These are phyloP conservation scores for Pseudoneurospora amorphoporcata DNA, from an alignment of 495 filamentous ascomycete species.

Conservation along the genomic window DNA sequence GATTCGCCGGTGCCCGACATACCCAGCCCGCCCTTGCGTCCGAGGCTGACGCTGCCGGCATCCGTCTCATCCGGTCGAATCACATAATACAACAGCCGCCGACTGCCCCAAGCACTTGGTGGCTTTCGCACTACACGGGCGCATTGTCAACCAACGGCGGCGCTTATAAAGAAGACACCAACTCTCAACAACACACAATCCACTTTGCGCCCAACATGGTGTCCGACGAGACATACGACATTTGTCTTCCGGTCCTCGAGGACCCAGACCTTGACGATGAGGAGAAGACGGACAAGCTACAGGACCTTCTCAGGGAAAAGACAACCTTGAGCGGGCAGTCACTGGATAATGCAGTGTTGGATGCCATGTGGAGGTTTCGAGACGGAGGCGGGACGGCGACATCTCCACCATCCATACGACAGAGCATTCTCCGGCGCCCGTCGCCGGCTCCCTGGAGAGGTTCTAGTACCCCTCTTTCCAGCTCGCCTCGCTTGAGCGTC, in stretches of 20 bases:
- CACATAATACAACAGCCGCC: background rate
- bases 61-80: background rate
- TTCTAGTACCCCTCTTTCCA: constrained; percentile 62
- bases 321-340: constrained; percentile 64
- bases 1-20: background rate
- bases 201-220: constrained; percentile 52
- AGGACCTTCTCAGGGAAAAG: constrained; percentile 72
- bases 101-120: background rate
- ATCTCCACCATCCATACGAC: constrained; percentile 70
- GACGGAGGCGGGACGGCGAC: constrained; percentile 63
- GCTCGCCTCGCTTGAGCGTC: constrained; percentile 64
- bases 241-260: constrained; percentile 80
- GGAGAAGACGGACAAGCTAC: constrained; percentile 86
- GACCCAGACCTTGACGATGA: constrained; percentile 80
- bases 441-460: constrained; percentile 94
- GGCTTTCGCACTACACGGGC: constrained; percentile 4
- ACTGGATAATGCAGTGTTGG: constrained; percentile 83
- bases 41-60: background rate
- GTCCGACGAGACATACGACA: constrained; percentile 82
- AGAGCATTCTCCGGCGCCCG: constrained; percentile 78
- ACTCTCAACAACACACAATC: background rate
- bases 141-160: background rate
- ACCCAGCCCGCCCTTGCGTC: background rate
- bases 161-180: background rate
- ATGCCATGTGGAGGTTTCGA: constrained; percentile 84